These are phyloP conservation scores for Phlebiopsis gigantea DNA, from an alignment of 768 basidiomycete genomes.

Conservation along the genomic window DNA sequence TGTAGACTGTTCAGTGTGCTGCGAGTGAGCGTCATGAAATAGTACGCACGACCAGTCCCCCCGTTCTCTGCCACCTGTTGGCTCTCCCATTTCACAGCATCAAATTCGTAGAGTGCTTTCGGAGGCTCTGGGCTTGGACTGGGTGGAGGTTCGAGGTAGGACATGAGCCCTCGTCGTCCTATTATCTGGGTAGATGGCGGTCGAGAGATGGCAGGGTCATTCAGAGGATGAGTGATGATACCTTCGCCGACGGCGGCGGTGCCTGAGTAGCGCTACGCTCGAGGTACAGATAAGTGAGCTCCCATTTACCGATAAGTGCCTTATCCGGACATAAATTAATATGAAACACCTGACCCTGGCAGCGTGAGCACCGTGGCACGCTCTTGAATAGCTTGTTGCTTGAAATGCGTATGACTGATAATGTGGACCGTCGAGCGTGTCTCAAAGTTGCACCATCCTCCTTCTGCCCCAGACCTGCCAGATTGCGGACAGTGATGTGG, in stretches of 20 bases:
- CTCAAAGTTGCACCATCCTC: too few species aligned
- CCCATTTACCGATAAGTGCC: too few species aligned
- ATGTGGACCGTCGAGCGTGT: too few species aligned
- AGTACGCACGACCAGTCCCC: slow-evolving; percentile 8
- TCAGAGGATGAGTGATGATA: slow-evolving; percentile 4
- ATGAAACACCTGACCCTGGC: too few species aligned
- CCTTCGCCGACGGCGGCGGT: slow-evolving; percentile 1
- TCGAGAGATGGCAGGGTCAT: slow-evolving; percentile 1
- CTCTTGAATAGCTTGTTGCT: too few species aligned
- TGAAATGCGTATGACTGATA: too few species aligned
- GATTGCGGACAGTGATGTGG: too few species aligned
- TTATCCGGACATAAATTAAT: too few species aligned
- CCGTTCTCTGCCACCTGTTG: slow-evolving; percentile 11
- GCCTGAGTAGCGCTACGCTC: slow-evolving; percentile 8
- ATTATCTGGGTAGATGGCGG: background rate
- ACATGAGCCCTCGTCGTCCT: slow-evolving; percentile 3
- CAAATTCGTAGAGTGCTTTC: slow-evolving; percentile 11
- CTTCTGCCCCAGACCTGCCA: too few species aligned
- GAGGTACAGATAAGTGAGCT: too few species aligned
- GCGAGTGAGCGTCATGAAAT: background rate
- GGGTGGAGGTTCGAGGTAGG: slow-evolving; percentile 5
- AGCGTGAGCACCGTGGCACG: too few species aligned
- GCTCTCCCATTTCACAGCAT: slow-evolving; percentile 8
- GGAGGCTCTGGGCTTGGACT: slow-evolving; percentile 9
- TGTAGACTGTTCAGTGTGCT: background rate